Evolutionary conservation across 305 asterid genomes (phyloP), one percentile per base, ranked within the genome.

Genomic region (Solanum aculeatissimum): DNA sequence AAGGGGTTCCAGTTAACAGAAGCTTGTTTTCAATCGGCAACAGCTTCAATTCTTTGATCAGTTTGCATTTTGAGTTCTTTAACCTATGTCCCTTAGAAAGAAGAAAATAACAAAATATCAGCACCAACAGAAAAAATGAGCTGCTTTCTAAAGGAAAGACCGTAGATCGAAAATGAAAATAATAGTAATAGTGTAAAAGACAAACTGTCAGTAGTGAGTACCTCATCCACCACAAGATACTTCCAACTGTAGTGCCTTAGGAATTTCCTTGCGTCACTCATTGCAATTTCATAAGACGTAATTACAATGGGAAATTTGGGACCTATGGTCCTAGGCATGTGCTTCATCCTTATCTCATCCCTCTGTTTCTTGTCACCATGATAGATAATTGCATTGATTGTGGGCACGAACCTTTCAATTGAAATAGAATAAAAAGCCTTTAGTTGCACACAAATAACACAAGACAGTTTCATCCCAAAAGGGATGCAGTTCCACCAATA

Each of bases 161-260:
- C 32, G 83, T 32, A 32, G 47, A 32, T 32, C 51, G 66, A 78
- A 75, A 78, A 78, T 18, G 25, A 78, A 78, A 53, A 27, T 3
- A 53, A 53, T 32, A 18, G 19, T 18, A 53, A 32, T 78, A 29
- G 49, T 29, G 53, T 29, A 51, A 54, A 77, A 53, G 63, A 66
- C 6, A 51, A 32, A 77, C 11, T 77, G 66, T 51, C 65, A 77
- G 60, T 18, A 51, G 65, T 43, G 63, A 35, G 77, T 91, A 95
- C 99, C 99, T 97, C 99, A 81, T 97, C 99, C 87, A 97, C 98
- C 90, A 95, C 97, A 86, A 97, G 77, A 87, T 95, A 94, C 86
- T 97, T 95, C 99, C 98, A 97, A 84, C 69, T 89, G 89, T 94
- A 97, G 86, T 92, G 97, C 88, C 92, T 91, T 88, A 97, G 81